These are phyloP conservation scores for Mucor velutinosus DNA, from an alignment of 371 early-diverging fungal species.

Conservation along the genomic window DNA sequence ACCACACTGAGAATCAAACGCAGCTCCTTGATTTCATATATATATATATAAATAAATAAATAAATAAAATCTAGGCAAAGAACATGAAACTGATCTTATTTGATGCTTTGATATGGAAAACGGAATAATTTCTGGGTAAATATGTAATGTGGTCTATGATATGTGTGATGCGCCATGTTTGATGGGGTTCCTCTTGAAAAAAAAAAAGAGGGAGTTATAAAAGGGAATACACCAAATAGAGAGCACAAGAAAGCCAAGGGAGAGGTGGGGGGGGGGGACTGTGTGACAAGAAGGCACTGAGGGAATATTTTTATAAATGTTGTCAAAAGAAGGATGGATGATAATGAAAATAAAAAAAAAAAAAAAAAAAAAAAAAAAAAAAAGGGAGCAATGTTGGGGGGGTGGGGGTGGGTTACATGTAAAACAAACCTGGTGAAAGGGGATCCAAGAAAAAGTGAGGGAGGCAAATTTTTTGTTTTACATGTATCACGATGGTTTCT, in stretches of 20 bases:
- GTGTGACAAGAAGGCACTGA: conserved; percentile 1
- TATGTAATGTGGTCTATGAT: neutral
- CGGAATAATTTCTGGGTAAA: conserved; percentile 1
- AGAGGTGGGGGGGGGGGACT: neutral
- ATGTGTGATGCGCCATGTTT: neutral
- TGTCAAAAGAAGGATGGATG: conserved; percentile 3
- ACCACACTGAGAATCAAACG: neutral
- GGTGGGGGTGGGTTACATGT: neutral
- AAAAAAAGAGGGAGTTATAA: neutral
- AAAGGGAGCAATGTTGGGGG: conserved; percentile 2
- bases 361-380: neutral
- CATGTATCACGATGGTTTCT: conserved; percentile 4
- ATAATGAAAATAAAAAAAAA: conserved; percentile 1
- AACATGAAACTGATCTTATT: neutral
- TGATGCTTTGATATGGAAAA: neutral
- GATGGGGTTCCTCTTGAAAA: neutral
- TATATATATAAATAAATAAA: conserved; percentile 7
- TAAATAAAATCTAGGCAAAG: conserved; percentile 12
- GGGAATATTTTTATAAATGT: neutral
- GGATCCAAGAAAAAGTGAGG: conserved; percentile 1
- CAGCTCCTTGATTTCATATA: neutral
- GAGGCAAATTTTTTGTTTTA: conserved; percentile 2
- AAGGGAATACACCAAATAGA: conserved; percentile 1
- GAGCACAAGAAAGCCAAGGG: neutral
- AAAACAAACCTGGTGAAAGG: neutral